Evolutionary conservation across 257 asterid species (phyloP).

Genomic region (Salvia hispanica): DNA sequence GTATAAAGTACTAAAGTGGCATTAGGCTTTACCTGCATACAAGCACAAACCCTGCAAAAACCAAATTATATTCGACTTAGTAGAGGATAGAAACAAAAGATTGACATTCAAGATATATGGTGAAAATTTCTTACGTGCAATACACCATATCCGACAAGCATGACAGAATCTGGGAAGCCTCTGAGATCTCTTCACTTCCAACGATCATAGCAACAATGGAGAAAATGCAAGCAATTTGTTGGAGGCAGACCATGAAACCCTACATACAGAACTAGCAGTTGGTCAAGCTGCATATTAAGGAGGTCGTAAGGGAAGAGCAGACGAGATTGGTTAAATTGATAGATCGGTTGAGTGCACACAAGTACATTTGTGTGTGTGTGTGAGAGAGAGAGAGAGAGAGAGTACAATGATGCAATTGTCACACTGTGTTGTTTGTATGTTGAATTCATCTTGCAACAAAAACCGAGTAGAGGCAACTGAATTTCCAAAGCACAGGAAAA

Average conservation of each 20-base stretch:
- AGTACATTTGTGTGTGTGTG: not conserved
- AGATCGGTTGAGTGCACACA: not conserved
- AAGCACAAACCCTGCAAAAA: conserved; percentile 93
- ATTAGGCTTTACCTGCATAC: conserved; percentile 82
- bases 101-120: conserved; percentile 2
- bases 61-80: conserved; percentile 24
- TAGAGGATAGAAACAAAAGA: conserved; percentile 29
- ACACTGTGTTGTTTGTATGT: conserved; percentile 94
- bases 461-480: conserved; percentile 98
- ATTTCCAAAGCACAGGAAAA: conserved; percentile 82
- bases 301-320: conserved; percentile 5
- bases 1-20: not conserved
- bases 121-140: conserved; percentile 71
- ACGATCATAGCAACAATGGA: conserved; percentile 90
- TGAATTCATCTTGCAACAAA: conserved; percentile 98
- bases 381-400: conserved; percentile 41
- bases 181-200: conserved; percentile 82
- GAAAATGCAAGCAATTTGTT: conserved; percentile 94
- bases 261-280: conserved; percentile 30
- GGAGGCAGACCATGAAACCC: conserved; percentile 99
- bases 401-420: conserved; percentile 96
- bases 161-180: conserved; percentile 89
- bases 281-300: conserved; percentile 2
- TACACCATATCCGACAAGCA: conserved; percentile 89
- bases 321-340: conserved; percentile 1